Conservation (phyloP, 2,329 filamentous ascomycete genomes). For the Cytospora chrysosperma region DNA sequence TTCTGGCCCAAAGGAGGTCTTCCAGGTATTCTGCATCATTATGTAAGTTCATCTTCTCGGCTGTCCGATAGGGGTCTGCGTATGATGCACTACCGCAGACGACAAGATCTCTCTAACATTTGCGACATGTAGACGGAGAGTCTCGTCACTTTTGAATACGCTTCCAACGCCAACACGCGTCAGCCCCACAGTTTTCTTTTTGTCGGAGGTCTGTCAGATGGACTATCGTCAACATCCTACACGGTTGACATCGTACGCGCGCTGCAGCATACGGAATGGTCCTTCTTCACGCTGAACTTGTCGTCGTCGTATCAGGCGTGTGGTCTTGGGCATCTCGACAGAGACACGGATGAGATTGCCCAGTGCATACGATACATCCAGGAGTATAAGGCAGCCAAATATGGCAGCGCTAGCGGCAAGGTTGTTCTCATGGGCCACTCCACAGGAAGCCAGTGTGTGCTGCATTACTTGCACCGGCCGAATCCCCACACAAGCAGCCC, state of each 20-base stretch:
- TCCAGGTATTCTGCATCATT: constrained; percentile 36
- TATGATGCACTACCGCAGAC: not conserved
- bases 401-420: constrained; percentile 41
- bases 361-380: constrained; percentile 33
- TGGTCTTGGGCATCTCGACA: constrained; percentile 38
- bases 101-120: not conserved
- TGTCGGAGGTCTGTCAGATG: constrained; percentile 53
- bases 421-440: constrained; percentile 67
- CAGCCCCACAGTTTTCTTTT: constrained; percentile 49
- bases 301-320: constrained; percentile 39
- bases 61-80: not conserved
- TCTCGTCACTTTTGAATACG: constrained; percentile 40
- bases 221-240: constrained; percentile 49
- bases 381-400: constrained; percentile 35
- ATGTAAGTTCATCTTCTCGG: constrained; percentile 27
- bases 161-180: constrained; percentile 27
- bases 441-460: constrained; percentile 64
- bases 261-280: constrained; percentile 38
- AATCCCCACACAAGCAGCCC: constrained; percentile 36
- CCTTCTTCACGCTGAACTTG: constrained; percentile 40
- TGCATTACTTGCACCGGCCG: constrained; percentile 56
- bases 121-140: constrained; percentile 36
- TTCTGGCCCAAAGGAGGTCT: constrained; percentile 37
- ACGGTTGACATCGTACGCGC: constrained; percentile 42
- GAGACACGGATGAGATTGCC: constrained; percentile 38